These are phyloP conservation scores for Linnemannia zychae DNA, from an alignment of 192 early-diverging fungal species.

Conservation along the genomic window DNA sequence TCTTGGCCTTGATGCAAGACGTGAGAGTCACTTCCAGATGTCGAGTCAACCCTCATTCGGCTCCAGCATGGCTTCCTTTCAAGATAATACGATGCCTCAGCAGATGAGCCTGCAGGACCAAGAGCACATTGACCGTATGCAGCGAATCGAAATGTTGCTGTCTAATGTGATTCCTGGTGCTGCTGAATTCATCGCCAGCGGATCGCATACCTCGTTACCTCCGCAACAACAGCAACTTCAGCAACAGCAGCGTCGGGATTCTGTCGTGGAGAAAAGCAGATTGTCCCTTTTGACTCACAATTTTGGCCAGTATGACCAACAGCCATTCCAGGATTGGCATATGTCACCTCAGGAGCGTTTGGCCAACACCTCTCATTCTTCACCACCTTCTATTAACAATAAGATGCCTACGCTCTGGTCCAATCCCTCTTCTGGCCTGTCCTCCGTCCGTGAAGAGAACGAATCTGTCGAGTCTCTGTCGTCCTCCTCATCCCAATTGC, in stretches of 20 bases:
- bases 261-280: background rate
- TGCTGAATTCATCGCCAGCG: constrained; percentile 40
- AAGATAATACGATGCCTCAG: background rate
- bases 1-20: background rate
- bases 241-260: background rate
- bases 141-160: constrained; percentile 31
- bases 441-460: constrained; percentile 6
- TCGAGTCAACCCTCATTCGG: background rate
- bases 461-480: background rate
- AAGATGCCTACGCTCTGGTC: background rate
- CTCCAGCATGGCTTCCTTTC: background rate
- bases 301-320: background rate
- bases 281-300: constrained; percentile 24
- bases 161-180: constrained; percentile 46
- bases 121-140: constrained; percentile 42
- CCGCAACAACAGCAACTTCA: constrained; percentile 9
- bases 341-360: constrained; percentile 27
- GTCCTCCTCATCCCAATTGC: background rate
- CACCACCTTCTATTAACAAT: background rate
- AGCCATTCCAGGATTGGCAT: constrained; percentile 2
- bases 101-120: constrained; percentile 23
- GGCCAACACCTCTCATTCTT: constrained; percentile 25
- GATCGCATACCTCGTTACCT: background rate
- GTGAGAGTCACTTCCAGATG: background rate
- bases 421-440: background rate